These are phyloP conservation scores for Gleditsia sinensis DNA, from an alignment of 306 rosid genomes.

Conservation along the genomic window DNA sequence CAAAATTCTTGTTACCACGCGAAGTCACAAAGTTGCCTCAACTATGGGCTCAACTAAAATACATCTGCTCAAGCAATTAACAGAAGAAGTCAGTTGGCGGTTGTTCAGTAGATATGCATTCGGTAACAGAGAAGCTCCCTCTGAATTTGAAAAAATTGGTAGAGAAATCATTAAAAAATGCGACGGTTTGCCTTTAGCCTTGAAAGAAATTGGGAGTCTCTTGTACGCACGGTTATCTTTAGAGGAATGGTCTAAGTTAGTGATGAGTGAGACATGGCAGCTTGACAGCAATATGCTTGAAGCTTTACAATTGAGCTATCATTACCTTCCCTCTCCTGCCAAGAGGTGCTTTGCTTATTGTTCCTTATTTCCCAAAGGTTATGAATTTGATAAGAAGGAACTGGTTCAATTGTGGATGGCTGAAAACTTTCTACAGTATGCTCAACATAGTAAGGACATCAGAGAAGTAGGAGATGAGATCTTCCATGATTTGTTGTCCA, in stretches of 20 bases:
- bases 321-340: slow-evolving; percentile 6
- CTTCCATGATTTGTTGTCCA: not conserved
- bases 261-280: not conserved
- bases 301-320: slow-evolving; percentile 34
- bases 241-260: not conserved
- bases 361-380: slow-evolving; percentile 34
- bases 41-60: not conserved
- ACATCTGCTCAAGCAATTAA: not conserved
- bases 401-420: slow-evolving; percentile 42
- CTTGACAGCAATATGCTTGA: not conserved
- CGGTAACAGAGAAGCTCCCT: not conserved
- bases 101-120: not conserved
- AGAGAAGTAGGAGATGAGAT: slow-evolving; percentile 31
- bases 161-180: not conserved
- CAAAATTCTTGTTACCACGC: slow-evolving; percentile 35
- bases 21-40: slow-evolving; percentile 21
- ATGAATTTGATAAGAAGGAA: not conserved
- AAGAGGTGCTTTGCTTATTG: slow-evolving; percentile 35
- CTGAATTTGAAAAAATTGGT: not conserved
- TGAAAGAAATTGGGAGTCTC: not conserved
- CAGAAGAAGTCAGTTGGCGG: not conserved
- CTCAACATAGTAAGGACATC: not conserved
- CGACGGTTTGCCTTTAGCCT: not conserved
- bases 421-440: slow-evolving; percentile 21
- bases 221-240: not conserved